Evolutionary conservation across 306 rosid species (phyloP).

Genomic region (Fagus crenata): DNA sequence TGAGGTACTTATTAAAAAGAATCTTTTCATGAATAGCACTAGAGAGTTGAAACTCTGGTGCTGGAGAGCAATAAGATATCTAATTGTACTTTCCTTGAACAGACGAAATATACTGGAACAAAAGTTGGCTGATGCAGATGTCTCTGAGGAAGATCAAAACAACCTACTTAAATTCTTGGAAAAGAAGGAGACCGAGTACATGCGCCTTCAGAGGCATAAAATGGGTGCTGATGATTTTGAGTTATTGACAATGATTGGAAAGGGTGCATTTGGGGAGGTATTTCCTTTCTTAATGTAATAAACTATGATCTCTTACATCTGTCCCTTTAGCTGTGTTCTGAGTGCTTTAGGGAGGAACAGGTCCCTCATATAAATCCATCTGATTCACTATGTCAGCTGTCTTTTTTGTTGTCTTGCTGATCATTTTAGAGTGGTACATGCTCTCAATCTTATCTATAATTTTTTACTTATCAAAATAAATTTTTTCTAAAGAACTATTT

Average conservation of each 20-base stretch:
- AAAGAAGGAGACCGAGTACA: conserved; percentile 98
- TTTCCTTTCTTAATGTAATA: conserved; percentile 14
- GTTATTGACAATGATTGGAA: conserved; percentile 93
- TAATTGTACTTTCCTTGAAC: conserved; percentile 27
- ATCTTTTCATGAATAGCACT: neutral
- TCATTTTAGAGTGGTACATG: conserved; percentile 22
- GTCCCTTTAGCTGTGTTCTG: conserved; percentile 11
- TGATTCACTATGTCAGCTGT: conserved; percentile 22
- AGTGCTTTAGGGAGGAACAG: conserved; percentile 28
- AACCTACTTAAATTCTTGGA: conserved; percentile 86
- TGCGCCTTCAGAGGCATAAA: conserved; percentile 98
- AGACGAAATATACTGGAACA: conserved; percentile 81
- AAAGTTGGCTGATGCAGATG: conserved; percentile 98
- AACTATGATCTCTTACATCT: conserved; percentile 4
- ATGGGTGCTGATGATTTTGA: conserved; percentile 96
- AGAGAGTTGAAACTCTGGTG: conserved; percentile 3
- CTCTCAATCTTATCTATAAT: neutral
- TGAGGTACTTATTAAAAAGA: neutral
- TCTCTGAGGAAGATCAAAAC: conserved; percentile 95
- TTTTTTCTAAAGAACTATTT: neutral
- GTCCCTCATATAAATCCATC: conserved; percentile 22
- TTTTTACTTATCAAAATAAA: too few relatives aligned
- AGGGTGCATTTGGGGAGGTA: conserved; percentile 99
- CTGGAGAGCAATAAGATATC: conserved; percentile 1
- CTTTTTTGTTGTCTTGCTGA: conserved; percentile 2